phyloP scores from a whole-genome alignment of 768 basidiomycete genomes.

The Hygrophoropsis aurantiaca region DNA sequence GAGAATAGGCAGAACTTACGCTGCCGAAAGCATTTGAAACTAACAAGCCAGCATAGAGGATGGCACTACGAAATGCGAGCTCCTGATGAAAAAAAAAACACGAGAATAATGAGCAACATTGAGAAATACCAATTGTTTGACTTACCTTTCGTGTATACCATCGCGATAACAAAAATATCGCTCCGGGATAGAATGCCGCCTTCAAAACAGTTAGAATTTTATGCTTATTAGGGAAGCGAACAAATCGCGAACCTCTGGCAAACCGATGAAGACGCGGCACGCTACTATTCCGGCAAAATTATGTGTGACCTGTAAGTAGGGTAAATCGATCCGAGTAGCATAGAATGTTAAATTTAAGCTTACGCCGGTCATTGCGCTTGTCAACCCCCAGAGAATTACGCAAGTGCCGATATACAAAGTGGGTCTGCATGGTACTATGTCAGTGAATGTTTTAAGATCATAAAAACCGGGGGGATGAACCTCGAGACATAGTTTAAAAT shows the following conservation, averaged over 20 bases:
- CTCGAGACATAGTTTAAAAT: conserved; percentile 53
- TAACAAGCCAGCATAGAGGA: conserved; percentile 58
- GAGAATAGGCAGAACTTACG: conserved; percentile 33
- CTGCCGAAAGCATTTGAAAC: conserved; percentile 68
- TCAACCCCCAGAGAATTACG: conserved; percentile 63
- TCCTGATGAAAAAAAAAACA: conserved; percentile 38
- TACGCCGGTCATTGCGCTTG: conserved; percentile 62
- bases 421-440: conserved; percentile 38
- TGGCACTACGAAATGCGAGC: conserved; percentile 60
- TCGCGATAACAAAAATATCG: conserved; percentile 34
- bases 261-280: conserved; percentile 60
- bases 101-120: neutral
- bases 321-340: neutral
- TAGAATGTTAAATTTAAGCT: conserved; percentile 9
- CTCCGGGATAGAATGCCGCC: conserved; percentile 67
- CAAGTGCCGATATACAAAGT: conserved; percentile 62
- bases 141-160: conserved; percentile 23
- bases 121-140: neutral
- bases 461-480: conserved; percentile 23
- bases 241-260: conserved; percentile 47
- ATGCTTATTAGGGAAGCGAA: neutral
- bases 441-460: no score
- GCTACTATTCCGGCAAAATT: conserved; percentile 56
- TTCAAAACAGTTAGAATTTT: conserved; percentile 13
- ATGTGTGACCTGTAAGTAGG: conserved; percentile 43